Percentiles rank a stretch among this genome's conserved stretches.
Conservation (phyloP, 345 rosid species). For the Dipteronia dyeriana region DNA sequence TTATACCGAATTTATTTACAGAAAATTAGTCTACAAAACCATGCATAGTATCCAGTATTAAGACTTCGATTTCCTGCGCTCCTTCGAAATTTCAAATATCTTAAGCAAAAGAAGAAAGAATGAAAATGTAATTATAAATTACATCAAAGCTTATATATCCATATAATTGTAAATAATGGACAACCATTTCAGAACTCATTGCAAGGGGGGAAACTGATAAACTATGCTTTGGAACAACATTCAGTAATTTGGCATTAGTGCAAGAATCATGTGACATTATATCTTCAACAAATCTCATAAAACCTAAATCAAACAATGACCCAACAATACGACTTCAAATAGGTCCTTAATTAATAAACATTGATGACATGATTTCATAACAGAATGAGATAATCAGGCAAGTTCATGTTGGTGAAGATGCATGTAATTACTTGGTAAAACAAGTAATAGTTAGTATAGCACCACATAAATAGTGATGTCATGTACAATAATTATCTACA, state of each 20-base stretch:
- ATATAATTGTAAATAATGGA: neutral
- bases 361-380: neutral
- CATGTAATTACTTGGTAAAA: neutral
- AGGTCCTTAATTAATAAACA: neutral
- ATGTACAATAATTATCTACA: neutral
- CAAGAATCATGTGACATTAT: neutral
- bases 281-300: neutral
- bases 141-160: neutral
- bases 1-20: too few relatives aligned
- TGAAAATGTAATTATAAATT: neutral
- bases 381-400: neutral
- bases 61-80: conserved; percentile 84
- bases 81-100: conserved; percentile 92
- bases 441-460: neutral
- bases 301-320: neutral
- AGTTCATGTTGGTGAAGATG: neutral
- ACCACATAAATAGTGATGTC: neutral
- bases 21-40: too few relatives aligned
- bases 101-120: conserved; percentile 20
- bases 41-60: too few relatives aligned
- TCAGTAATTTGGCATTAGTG: conserved; percentile 1
- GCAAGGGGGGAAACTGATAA: neutral
- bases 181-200: neutral
- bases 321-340: neutral
- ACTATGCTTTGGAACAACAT: neutral